phyloP scores from a whole-genome alignment of 192 early-diverging fungal genomes.

The Coemansia guatemalensis region DNA sequence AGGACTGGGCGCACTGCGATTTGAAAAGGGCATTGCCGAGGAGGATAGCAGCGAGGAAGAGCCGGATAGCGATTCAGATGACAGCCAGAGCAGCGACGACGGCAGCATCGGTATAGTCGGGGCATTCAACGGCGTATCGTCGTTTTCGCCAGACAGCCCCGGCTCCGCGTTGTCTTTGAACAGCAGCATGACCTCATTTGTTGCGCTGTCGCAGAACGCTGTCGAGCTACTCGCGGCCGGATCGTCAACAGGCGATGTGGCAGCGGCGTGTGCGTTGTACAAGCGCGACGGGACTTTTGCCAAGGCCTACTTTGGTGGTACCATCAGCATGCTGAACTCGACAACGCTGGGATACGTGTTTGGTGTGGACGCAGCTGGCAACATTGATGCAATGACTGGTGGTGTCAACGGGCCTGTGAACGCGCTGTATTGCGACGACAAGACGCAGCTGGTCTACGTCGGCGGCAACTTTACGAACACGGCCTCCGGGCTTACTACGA shows the following conservation, averaged over 20 bases:
- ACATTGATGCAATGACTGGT: slow-evolving; percentile 33
- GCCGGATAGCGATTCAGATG: background rate
- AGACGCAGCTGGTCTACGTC: slow-evolving; percentile 43
- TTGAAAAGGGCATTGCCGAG: background rate
- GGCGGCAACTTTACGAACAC: slow-evolving; percentile 54
- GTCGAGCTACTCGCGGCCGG: slow-evolving; percentile 28
- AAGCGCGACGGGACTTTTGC: slow-evolving; percentile 23
- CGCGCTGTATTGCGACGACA: slow-evolving; percentile 49
- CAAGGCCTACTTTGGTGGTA: slow-evolving; percentile 47
- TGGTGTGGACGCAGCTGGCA: slow-evolving; percentile 24
- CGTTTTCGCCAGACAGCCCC: slow-evolving; percentile 26
- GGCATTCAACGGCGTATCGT: slow-evolving; percentile 51
- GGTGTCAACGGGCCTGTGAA: slow-evolving; percentile 50
- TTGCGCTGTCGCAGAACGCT: slow-evolving; percentile 35
- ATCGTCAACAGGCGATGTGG: slow-evolving; percentile 28
- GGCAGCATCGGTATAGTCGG: slow-evolving; percentile 54
- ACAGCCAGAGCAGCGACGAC: slow-evolving; percentile 12
- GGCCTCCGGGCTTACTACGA: slow-evolving; percentile 12
- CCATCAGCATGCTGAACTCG: slow-evolving; percentile 32
- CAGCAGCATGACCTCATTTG: slow-evolving; percentile 33
- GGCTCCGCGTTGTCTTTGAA: slow-evolving; percentile 33
- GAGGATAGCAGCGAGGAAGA: slow-evolving; percentile 6
- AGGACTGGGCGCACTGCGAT: too few species aligned
- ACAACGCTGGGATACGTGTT: slow-evolving; percentile 37
- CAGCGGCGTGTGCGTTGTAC: slow-evolving; percentile 43